Evolutionary conservation across 176 grass and related monocot species (phyloP).

Genomic region (Triticum dicoccoides): DNA sequence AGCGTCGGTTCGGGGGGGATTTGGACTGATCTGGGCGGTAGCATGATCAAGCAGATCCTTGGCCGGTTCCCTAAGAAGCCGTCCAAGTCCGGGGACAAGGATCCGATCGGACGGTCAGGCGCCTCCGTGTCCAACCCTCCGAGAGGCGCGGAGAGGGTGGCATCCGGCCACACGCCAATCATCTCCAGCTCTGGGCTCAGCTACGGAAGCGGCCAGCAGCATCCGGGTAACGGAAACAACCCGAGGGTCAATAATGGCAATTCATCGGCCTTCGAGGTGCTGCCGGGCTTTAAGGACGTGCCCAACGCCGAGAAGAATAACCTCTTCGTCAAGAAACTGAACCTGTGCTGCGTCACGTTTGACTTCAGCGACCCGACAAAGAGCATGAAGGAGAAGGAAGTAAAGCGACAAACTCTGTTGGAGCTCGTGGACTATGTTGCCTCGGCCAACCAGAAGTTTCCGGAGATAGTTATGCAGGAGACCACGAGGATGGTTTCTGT

Average conservation of each 20-base stretch:
- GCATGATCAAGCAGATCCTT: slow-evolving; percentile 80
- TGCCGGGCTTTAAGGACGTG: slow-evolving; percentile 81
- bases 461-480: slow-evolving; percentile 72
- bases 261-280: neutral
- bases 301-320: slow-evolving; percentile 64
- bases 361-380: slow-evolving; percentile 73
- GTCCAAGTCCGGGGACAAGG: slow-evolving; percentile 69
- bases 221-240: slow-evolving; percentile 32
- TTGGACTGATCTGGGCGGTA: slow-evolving; percentile 26
- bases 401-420: slow-evolving; percentile 74
- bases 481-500: slow-evolving; percentile 56
- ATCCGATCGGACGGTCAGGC: slow-evolving; percentile 37
- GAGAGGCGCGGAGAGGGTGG: slow-evolving; percentile 38
- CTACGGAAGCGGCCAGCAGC: slow-evolving; percentile 39
- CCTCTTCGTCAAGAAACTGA: slow-evolving; percentile 63
- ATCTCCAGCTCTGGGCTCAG: slow-evolving; percentile 62
- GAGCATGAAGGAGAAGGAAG: slow-evolving; percentile 69
- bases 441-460: slow-evolving; percentile 46
- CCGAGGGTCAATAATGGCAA: slow-evolving; percentile 47
- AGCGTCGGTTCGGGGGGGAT: neutral
- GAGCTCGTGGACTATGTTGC: slow-evolving; percentile 72
- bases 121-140: slow-evolving; percentile 13
- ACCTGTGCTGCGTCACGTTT: slow-evolving; percentile 60
- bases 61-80: slow-evolving; percentile 70
- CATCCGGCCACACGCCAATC: slow-evolving; percentile 32